Evolutionary conservation across 2,329 filamentous ascomycete species (phyloP), one percentile per base, ranked within the genome.

Genomic region (Malbranchea zuffiana): DNA sequence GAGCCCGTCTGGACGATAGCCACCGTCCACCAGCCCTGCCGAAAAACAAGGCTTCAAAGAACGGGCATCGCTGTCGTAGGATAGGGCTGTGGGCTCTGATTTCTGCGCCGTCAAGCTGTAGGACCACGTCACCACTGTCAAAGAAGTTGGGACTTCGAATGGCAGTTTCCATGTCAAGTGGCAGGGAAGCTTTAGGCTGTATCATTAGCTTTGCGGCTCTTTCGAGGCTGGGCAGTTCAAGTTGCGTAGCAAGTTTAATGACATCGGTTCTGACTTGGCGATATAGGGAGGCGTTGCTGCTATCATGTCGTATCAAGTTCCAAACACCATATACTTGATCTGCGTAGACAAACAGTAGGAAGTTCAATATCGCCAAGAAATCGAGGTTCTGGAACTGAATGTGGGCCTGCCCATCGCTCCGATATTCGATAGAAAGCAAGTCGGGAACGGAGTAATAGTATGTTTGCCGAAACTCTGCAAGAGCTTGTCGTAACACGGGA

Each of bases 41-140:
- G 48, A 83, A 71, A 57, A 95, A 96, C 28, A 98, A 68, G 1
- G 82, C 82, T 44, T 88, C 69, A 46, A 98, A 98, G 68, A 95
- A 98, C 0, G 85, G 86, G 49, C 87, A 95, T 46, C 90, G 71
- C 50, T 80, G 78, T 46, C 85, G 87, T 23, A 95, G 57, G 3
- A 96, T 59, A 3, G 78, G 69, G 45, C 84, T 88, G 51, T 98
- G 90, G 1, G 81, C 78, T 10, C 67, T 64, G 21, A 86, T 62
- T 37, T 69, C 64, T 18, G 78, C 78, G n/a, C 74, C 73, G 15
- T 78, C 81, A 7, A 96, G 68, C 47, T 94, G 78, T 12, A 96
- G 65, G 4, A 88, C 55, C 5, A 85, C 71, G 56, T 98, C 87
- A 2, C 77, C 80, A 50, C 84, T 80, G 5, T 80, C 74, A 45